phyloP scores from a whole-genome alignment of 176 grass and related monocot species.

The Calamus simplicifolius region DNA sequence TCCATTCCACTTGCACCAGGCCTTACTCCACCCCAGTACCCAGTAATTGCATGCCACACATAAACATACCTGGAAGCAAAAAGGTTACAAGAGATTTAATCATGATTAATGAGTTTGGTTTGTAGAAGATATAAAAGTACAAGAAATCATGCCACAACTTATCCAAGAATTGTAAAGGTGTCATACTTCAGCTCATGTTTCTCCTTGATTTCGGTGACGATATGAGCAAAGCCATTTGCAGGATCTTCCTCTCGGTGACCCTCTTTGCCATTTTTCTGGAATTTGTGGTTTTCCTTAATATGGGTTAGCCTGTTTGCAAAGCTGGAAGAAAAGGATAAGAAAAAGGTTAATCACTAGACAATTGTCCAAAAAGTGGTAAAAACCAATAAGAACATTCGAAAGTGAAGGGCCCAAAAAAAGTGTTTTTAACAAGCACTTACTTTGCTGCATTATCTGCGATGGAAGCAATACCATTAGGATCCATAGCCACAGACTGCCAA shows the following conservation, averaged over 20 bases:
- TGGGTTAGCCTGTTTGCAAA: constrained; percentile 84
- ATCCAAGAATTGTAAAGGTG: background rate
- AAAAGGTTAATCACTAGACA: background rate
- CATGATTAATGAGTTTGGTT: background rate
- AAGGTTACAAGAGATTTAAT: background rate
- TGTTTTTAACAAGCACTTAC: constrained; percentile 26
- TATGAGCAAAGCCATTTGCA: constrained; percentile 42
- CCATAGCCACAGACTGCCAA: constrained; percentile 72
- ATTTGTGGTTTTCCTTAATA: constrained; percentile 89
- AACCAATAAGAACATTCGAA: background rate
- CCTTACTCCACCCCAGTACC: constrained; percentile 85
- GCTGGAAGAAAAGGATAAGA: constrained; percentile 27
- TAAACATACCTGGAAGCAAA: constrained; percentile 49
- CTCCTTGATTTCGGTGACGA: constrained; percentile 57
- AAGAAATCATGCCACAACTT: too few relatives aligned
- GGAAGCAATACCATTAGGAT: constrained; percentile 34
- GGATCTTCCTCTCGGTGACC: constrained; percentile 52
- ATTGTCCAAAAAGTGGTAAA: background rate
- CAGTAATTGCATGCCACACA: constrained; percentile 79
- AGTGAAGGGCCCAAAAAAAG: background rate
- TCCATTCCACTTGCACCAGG: constrained; percentile 42
- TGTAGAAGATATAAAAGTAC: background rate
- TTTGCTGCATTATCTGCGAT: constrained; percentile 63
- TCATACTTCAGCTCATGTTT: constrained; percentile 68
- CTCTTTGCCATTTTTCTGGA: constrained; percentile 65